These are phyloP conservation scores for Cupressus sempervirens DNA, from an alignment of 75 land plant species.

Conservation along the genomic window DNA sequence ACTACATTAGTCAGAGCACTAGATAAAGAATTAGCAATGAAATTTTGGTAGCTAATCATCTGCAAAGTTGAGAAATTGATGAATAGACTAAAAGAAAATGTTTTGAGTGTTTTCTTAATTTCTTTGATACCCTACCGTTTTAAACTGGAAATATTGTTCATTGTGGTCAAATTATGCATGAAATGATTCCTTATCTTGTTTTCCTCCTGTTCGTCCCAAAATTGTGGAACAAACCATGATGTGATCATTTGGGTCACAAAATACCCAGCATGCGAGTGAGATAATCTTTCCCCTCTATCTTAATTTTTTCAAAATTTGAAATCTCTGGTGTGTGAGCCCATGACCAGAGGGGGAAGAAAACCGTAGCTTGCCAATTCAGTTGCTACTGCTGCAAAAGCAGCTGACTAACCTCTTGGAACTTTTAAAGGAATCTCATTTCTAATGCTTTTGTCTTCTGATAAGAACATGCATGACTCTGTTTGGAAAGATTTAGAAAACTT, in stretches of 20 bases:
- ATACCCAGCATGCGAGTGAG: background rate
- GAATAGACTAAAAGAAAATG: background rate
- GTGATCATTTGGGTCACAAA: background rate
- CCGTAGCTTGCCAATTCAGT: background rate
- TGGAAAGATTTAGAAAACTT: background rate
- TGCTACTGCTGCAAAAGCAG: background rate
- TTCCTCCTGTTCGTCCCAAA: background rate
- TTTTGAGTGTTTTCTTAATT: background rate
- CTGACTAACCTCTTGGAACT: background rate
- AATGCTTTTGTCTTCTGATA: background rate
- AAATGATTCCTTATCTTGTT: background rate
- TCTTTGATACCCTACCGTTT: background rate
- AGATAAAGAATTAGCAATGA: background rate
- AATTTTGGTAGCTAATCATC: background rate
- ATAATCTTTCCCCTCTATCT: background rate
- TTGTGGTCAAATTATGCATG: background rate
- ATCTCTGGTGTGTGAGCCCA: background rate
- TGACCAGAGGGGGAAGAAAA: background rate
- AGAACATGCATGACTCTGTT: background rate
- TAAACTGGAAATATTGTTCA: background rate
- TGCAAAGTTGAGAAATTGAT: background rate
- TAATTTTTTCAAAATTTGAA: background rate
- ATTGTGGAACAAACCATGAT: background rate
- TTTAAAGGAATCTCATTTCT: background rate
- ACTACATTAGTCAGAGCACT: background rate